Evolutionary conservation across 116 monocot species (phyloP).

Genomic region (Thalassia testudinum): DNA sequence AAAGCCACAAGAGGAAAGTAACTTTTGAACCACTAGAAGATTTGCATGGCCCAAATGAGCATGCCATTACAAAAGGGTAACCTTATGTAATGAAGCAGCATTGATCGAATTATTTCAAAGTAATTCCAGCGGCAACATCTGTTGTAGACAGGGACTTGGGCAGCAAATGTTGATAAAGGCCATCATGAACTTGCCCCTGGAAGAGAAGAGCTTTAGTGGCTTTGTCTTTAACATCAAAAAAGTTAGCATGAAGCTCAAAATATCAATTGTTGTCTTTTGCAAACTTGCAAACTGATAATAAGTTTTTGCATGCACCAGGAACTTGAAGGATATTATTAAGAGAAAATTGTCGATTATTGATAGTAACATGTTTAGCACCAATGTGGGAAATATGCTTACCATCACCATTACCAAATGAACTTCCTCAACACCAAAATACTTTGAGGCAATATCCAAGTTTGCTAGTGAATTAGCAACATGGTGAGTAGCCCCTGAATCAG

Average conservation of each 20-base stretch:
- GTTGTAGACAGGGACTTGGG: no score
- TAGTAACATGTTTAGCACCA: neutral
- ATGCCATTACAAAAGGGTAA: no score
- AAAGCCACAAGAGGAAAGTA: no score
- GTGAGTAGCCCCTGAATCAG: neutral
- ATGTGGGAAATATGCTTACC: neutral
- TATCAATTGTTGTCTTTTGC: neutral
- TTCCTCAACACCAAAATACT: neutral
- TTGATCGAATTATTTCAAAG: no score
- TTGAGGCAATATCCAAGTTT: neutral
- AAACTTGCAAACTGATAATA: neutral
- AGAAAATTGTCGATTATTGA: neutral
- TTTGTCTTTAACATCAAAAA: neutral
- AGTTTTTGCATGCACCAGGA: neutral
- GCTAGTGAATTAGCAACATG: neutral
- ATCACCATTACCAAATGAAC: neutral
- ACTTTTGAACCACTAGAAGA: no score
- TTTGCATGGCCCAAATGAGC: no score
- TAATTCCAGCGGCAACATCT: no score
- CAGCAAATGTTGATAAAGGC: no score
- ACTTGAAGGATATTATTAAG: neutral
- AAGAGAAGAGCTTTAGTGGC: neutral
- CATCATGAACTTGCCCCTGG: neutral
- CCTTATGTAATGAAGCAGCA: no score
- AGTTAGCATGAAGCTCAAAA: neutral